A percentile compares a stretch with the other conserved stretches of the same genome.
phyloP scores from a whole-genome alignment of 805 yeast genomes.

The Saturnispora saitoi region DNA sequence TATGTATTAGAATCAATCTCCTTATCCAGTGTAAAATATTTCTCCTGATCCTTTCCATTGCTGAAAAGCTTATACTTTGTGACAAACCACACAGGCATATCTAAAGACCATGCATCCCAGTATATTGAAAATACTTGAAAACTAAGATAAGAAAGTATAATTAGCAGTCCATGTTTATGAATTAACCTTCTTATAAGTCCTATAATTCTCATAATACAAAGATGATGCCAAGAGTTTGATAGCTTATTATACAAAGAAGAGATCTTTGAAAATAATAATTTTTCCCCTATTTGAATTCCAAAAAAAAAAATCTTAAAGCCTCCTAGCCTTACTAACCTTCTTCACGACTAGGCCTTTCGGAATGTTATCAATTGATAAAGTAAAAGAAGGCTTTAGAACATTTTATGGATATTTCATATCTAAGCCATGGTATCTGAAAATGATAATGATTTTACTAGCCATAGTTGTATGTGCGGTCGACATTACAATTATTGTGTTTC shows the following conservation, averaged over 20 bases:
- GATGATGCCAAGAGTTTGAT: background rate
- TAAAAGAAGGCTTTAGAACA: background rate
- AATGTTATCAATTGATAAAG: background rate
- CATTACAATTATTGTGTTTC: conserved; percentile 23
- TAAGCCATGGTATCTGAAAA: background rate
- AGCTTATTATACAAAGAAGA: background rate
- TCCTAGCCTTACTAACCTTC: background rate
- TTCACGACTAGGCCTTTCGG: background rate
- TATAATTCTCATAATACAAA: background rate
- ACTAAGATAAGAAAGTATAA: background rate
- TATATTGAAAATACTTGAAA: background rate
- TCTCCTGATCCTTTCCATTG: background rate
- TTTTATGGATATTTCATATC: background rate
- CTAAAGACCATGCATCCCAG: conserved; percentile 1
- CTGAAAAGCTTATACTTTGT: conserved; percentile 5
- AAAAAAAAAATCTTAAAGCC: background rate
- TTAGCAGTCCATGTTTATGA: background rate
- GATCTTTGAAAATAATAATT: background rate
- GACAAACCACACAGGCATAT: conserved; percentile 10
- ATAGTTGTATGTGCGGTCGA: background rate
- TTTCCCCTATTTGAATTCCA: background rate
- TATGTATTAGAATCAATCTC: background rate
- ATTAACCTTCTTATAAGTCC: background rate
- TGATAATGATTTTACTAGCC: background rate
- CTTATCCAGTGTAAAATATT: conserved; percentile 1